Conservation (phyloP, 345 rosid genomes). For the Citrus hindsii region DNA sequence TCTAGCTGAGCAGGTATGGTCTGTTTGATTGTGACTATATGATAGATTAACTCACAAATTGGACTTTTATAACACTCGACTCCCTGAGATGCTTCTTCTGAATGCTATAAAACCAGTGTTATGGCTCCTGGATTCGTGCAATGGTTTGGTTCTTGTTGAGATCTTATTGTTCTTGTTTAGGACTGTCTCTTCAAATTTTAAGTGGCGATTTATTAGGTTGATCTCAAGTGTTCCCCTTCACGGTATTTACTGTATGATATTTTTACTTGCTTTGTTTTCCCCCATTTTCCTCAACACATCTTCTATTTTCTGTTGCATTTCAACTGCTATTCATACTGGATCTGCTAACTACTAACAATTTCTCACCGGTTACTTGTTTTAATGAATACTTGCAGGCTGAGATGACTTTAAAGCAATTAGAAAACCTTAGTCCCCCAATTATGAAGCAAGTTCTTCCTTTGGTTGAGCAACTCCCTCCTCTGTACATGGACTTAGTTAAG, state of each 20-base stretch:
- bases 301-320: background rate
- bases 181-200: background rate
- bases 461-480: constrained; percentile 92
- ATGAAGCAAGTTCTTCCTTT: constrained; percentile 95
- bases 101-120: background rate
- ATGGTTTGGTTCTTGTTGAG: background rate
- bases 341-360: background rate
- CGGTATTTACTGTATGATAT: background rate
- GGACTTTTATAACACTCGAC: background rate
- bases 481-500: constrained; percentile 88
- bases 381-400: constrained; percentile 64
- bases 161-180: background rate
- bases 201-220: background rate
- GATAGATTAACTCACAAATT: background rate
- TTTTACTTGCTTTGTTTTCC: background rate
- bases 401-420: constrained; percentile 88
- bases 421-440: constrained; percentile 85
- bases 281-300: background rate
- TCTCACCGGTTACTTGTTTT: background rate
- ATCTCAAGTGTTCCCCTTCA: background rate
- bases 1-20: background rate
- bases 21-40: background rate
- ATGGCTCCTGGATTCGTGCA: background rate
- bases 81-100: background rate
- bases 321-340: background rate